phyloP scores from a whole-genome alignment of 805 yeast genomes.

The Nakazawaea molendinolei region DNA sequence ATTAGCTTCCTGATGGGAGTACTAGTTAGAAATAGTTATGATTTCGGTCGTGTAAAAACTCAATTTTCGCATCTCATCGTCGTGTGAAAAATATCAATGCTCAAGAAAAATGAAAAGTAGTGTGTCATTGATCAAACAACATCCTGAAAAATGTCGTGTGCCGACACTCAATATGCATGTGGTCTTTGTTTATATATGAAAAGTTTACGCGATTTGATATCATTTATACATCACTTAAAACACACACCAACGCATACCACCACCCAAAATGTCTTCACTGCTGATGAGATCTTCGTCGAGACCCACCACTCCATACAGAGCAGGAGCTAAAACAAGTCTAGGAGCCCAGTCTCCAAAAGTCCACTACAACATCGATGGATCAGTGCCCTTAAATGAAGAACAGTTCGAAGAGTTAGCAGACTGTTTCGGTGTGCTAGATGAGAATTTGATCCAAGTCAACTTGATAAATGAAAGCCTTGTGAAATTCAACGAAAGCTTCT shows the following conservation, averaged over 20 bases:
- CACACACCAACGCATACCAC: background rate
- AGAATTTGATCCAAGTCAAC: slow-evolving; percentile 27
- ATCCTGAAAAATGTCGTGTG: too few species aligned
- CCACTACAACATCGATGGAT: slow-evolving; percentile 32
- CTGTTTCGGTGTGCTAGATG: slow-evolving; percentile 29
- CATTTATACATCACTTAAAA: background rate
- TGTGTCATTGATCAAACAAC: too few species aligned
- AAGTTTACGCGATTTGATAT: too few species aligned
- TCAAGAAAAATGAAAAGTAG: too few species aligned
- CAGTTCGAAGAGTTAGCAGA: slow-evolving; percentile 30
- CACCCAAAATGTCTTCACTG: background rate
- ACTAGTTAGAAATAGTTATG: too few species aligned
- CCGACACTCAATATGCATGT: too few species aligned
- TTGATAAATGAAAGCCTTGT: slow-evolving; percentile 30
- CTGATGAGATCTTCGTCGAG: slow-evolving; percentile 9
- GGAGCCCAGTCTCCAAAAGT: slow-evolving; percentile 30
- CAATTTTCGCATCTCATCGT: too few species aligned
- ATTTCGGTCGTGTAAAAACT: too few species aligned
- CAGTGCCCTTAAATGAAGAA: slow-evolving; percentile 28
- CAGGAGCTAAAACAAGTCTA: slow-evolving; percentile 22
- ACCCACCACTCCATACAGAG: slow-evolving; percentile 12
- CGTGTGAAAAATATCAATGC: too few species aligned
- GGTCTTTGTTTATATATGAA: too few species aligned
- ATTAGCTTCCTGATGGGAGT: too few species aligned
- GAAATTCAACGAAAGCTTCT: slow-evolving; percentile 35